Evolutionary conservation across 495 filamentous ascomycete species (phyloP).

Genomic region (Neurospora sp.): DNA sequence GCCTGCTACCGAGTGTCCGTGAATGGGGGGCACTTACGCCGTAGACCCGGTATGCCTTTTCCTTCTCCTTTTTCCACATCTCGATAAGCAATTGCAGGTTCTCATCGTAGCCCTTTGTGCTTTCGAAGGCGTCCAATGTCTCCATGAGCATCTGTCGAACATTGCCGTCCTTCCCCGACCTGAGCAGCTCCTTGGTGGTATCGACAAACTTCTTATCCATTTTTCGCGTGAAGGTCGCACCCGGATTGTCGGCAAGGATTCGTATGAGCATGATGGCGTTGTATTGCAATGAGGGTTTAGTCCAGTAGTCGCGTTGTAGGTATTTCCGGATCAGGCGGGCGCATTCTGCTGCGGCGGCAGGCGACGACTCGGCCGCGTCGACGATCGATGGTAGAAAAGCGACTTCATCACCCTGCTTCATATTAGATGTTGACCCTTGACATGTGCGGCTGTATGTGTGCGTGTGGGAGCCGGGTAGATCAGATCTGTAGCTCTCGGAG

Average conservation of each 20-base stretch:
- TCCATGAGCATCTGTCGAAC: constrained; percentile 80
- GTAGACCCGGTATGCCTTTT: constrained; percentile 38
- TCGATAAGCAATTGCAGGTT: constrained; percentile 53
- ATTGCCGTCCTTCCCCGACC: constrained; percentile 57
- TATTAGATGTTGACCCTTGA: neutral
- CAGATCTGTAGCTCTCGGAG: neutral
- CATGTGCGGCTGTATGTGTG: neutral
- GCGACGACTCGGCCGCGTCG: constrained; percentile 86
- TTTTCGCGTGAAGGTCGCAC: constrained; percentile 76
- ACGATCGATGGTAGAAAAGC: constrained; percentile 91
- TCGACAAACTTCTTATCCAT: constrained; percentile 71
- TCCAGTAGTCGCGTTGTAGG: constrained; percentile 54
- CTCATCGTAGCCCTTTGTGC: constrained; percentile 58
- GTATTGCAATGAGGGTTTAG: constrained; percentile 65
- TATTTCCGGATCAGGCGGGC: constrained; percentile 72
- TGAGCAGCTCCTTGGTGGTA: constrained; percentile 65
- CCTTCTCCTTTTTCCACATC: constrained; percentile 89
- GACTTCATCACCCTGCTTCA: constrained; percentile 66
- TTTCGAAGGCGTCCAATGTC: constrained; percentile 67
- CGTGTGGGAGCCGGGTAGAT: neutral
- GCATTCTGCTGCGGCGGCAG: constrained; percentile 68
- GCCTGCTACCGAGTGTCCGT: neutral
- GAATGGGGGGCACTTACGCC: constrained; percentile 21
- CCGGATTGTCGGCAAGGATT: constrained; percentile 88
- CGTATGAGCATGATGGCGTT: constrained; percentile 94